Evolutionary conservation across 2,329 filamentous ascomycete species (phyloP).

Genomic region (Malbranchea cinnamomea): DNA sequence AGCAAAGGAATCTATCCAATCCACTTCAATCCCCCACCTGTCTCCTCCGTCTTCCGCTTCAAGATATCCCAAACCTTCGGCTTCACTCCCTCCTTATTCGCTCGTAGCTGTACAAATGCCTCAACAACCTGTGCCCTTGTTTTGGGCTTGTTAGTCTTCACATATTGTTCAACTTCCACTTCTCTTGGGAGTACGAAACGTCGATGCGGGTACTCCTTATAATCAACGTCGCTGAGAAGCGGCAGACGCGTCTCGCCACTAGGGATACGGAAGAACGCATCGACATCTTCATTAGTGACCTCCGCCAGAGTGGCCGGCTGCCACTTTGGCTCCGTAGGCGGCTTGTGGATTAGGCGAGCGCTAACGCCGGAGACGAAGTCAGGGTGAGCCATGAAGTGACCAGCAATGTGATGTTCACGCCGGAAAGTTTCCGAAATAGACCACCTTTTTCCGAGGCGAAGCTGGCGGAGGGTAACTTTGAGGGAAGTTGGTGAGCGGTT

Average conservation of each 20-base stretch:
- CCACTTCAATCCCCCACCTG: conserved; percentile 23
- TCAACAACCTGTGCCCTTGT: conserved; percentile 44
- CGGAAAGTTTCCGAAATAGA: conserved; percentile 71
- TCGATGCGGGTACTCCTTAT: conserved; percentile 56
- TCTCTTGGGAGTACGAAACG: conserved; percentile 61
- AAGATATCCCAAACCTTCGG: conserved; percentile 57
- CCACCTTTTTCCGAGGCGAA: conserved; percentile 64
- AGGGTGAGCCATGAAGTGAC: conserved; percentile 74
- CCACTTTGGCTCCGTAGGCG: conserved; percentile 55
- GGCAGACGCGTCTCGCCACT: conserved; percentile 34
- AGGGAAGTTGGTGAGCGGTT: conserved; percentile 74
- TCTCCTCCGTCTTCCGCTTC: conserved; percentile 42
- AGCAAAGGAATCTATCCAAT: too few relatives aligned
- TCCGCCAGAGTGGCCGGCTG: conserved; percentile 57
- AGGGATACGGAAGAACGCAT: conserved; percentile 52
- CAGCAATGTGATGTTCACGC: conserved; percentile 70
- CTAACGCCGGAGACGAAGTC: conserved; percentile 91
- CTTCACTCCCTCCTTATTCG: conserved; percentile 53
- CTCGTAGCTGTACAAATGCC: conserved; percentile 44
- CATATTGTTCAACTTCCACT: conserved; percentile 31
- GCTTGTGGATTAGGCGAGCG: conserved; percentile 60
- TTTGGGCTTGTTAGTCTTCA: conserved; percentile 26
- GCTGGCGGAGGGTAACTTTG: conserved; percentile 68
- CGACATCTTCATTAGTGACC: conserved; percentile 43
- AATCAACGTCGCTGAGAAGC: conserved; percentile 49